Evolutionary conservation across 2,329 filamentous ascomycete species (phyloP).

Genomic region (Corynespora cassiicola): DNA sequence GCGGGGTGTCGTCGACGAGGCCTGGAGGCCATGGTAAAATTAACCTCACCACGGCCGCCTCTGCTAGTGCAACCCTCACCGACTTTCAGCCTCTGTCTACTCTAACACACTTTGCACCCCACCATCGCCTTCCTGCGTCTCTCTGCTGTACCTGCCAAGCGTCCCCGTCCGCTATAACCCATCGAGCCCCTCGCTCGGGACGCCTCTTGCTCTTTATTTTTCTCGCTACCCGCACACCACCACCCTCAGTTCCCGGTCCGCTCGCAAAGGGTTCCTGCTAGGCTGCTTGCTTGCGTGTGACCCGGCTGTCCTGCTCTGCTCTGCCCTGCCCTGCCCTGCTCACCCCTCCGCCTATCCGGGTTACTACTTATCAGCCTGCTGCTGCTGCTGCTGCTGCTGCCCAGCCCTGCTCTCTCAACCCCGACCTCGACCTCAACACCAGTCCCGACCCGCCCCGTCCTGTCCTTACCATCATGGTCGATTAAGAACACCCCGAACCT

Average conservation of each 20-base stretch:
- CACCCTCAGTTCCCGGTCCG: conserved; percentile 26
- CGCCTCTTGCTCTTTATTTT: conserved; percentile 28
- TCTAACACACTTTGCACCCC: conserved; percentile 28
- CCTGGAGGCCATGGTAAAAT: conserved; percentile 34
- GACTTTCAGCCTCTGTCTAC: conserved; percentile 34
- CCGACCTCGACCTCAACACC: conserved; percentile 18
- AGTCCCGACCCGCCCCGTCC: conserved; percentile 1
- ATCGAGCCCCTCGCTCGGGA: no score
- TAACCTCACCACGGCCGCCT: conserved; percentile 24
- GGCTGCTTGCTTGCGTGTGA: conserved; percentile 38
- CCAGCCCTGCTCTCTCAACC: conserved; percentile 5
- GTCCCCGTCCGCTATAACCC: no score
- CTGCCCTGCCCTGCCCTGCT: conserved; percentile 35
- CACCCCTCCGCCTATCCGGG: conserved; percentile 3
- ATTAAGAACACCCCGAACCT: conserved; percentile 30
- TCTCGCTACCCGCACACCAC: conserved; percentile 37
- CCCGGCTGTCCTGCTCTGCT: conserved; percentile 36
- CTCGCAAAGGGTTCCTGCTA: no score
- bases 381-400: no score
- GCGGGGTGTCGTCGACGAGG: conserved; percentile 32
- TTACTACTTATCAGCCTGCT: conserved; percentile 19
- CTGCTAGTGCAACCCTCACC: conserved; percentile 33
- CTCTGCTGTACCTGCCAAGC: conserved; percentile 29
- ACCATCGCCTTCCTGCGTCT: conserved; percentile 28
- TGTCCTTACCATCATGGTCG: conserved; percentile 29